Base-by-base conservation (phyloP, 148 eudicot species). In the Persicaria tinctoria region DNA sequence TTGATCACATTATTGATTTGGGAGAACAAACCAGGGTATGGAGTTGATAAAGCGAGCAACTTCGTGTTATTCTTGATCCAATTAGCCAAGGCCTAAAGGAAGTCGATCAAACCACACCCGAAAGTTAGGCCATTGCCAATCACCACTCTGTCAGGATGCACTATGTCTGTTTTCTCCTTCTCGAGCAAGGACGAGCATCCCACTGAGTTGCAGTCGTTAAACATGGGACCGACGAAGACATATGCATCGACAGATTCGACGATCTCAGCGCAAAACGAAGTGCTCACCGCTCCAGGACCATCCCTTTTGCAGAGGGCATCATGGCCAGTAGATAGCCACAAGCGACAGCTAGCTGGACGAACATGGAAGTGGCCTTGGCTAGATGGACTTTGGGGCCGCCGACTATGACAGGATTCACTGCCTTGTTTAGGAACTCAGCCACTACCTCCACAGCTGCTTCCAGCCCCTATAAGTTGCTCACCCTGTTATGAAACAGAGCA, bases 211-310 rank as follows among this genome's bases (percentile, higher is more conserved):
- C 88, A 91, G 82, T 91, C 97, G 27, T 89, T 91, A 80, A 91
- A 91, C 5, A 89, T 88, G 11, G 97, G 97, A 0, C 94, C 94
- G 9, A 90, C 94, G 60, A 91, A 91, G 4, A 91, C 3, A 77
- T 91, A 91, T 2, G 92, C 94, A 70, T 91, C 97, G 7, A 92
- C 97, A 1, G 97, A 91, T 66, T 91, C 97, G 16, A 91, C 94
- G 20, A 91, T 89, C 63, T 91, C 97, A 0, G 92, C 88, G 70
- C 94, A 89, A 66, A 91, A 91, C 0, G 89, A 79, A 0, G 97
- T 91, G 81, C 97, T 89, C 44, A 89, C 87, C 0, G 79, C 82
- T 91, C 94, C 0, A 94, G 94, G 14, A 91, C 88, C 16, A 79
- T 78, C 16, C 94, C 97, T 70, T 91, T 91, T 6, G 89, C 97